These are phyloP conservation scores for Aspergillus funiculosus DNA, from an alignment of 495 filamentous ascomycete species.

Conservation along the genomic window DNA sequence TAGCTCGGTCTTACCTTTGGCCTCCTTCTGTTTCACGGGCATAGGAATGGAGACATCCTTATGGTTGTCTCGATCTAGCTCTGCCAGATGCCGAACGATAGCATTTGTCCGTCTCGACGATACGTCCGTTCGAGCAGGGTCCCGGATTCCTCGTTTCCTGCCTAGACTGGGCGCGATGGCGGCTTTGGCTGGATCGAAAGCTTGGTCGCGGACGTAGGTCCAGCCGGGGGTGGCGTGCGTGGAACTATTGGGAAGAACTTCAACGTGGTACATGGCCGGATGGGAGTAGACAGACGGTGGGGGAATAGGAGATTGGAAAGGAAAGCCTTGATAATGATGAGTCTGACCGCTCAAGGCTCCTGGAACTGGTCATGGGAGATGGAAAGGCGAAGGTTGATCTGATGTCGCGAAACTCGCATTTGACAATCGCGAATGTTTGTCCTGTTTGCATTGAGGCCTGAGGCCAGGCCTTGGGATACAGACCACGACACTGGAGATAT, in stretches of 20 bases:
- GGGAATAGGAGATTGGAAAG: neutral
- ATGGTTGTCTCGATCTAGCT: conserved; percentile 74
- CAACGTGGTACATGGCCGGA: conserved; percentile 62
- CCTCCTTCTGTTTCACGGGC: conserved; percentile 48
- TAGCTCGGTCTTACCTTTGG: conserved; percentile 30
- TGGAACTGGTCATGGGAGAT: neutral
- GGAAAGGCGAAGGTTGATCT: neutral
- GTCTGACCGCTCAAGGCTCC: neutral
- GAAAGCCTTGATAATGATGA: neutral
- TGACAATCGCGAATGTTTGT: conserved; percentile 21
- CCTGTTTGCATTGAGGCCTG: conserved; percentile 23
- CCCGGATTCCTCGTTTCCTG: conserved; percentile 61
- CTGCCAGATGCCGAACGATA: conserved; percentile 67
- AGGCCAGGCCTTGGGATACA: no score
- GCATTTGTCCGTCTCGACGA: conserved; percentile 72
- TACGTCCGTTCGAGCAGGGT: conserved; percentile 51
- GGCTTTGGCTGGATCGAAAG: conserved; percentile 54
- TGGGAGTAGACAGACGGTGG: neutral
- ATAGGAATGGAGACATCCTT: conserved; percentile 64
- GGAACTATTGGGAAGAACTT: conserved; percentile 66
- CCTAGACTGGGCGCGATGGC: conserved; percentile 50
- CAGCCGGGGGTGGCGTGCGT: conserved; percentile 71
- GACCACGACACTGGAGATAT: no score
- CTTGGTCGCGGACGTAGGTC: conserved; percentile 80
- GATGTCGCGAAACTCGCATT: neutral